phyloP scores from a whole-genome alignment of 1,284 basidiomycete species.

The Phellopilus nigrolimitatus region DNA sequence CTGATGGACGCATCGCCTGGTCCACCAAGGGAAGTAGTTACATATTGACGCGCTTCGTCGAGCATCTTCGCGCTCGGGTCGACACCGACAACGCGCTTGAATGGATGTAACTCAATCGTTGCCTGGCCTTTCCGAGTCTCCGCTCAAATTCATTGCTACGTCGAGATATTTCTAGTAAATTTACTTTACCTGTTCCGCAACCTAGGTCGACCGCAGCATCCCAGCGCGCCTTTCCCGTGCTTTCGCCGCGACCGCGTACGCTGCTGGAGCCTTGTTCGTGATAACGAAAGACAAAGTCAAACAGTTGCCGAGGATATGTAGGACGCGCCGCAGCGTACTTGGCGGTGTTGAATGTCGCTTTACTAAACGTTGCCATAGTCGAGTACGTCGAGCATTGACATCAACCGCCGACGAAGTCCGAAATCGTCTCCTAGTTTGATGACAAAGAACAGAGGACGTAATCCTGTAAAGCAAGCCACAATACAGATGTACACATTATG shows the following conservation, averaged over 20 bases:
- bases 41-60: slow-evolving; percentile 46
- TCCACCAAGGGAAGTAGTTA: slow-evolving; percentile 19
- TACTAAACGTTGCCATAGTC: slow-evolving; percentile 67
- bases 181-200: slow-evolving; percentile 85
- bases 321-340: slow-evolving; percentile 63
- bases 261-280: slow-evolving; percentile 32
- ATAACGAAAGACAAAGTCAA: slow-evolving; percentile 55
- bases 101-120: slow-evolving; percentile 56
- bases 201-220: slow-evolving; percentile 69
- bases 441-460: too few species aligned
- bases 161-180: slow-evolving; percentile 23
- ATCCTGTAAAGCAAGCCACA: too few species aligned
- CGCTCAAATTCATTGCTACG: background rate
- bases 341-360: slow-evolving; percentile 56
- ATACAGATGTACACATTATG: too few species aligned
- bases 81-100: slow-evolving; percentile 60
- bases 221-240: slow-evolving; percentile 34
- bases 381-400: too few species aligned
- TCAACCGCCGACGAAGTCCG: too few species aligned
- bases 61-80: slow-evolving; percentile 80
- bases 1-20: slow-evolving; percentile 14
- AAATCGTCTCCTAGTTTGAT: too few species aligned
- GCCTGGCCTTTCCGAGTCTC: slow-evolving; percentile 50
- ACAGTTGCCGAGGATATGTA: slow-evolving; percentile 62
- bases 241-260: background rate